Conservation (phyloP, 768 basidiomycete genomes). For the Lentinus brumalis region DNA sequence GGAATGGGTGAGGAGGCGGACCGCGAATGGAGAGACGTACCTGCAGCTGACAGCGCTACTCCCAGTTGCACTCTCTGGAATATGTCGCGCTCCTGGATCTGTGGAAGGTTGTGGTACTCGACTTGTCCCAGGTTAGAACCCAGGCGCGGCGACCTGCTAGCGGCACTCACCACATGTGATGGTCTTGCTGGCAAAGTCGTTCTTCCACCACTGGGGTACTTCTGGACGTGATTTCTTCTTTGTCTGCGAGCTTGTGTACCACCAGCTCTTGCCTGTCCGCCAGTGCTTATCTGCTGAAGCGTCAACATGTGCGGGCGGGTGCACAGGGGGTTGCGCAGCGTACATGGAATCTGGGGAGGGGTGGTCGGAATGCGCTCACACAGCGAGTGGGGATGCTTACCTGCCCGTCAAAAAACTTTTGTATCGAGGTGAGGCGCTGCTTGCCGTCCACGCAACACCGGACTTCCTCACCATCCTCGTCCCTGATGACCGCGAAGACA, state of each 20-base stretch:
- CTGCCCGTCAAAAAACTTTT: conserved; percentile 50
- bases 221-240: conserved; percentile 47
- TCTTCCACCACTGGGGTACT: conserved; percentile 55
- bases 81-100: conserved; percentile 70
- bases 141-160: background rate
- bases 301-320: conserved; percentile 26
- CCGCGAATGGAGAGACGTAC: conserved; percentile 36
- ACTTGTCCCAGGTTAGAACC: conserved; percentile 41
- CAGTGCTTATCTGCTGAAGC: conserved; percentile 51
- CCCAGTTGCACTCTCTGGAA: conserved; percentile 85
- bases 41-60: conserved; percentile 71
- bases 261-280: conserved; percentile 61
- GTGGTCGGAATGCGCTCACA: background rate
- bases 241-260: conserved; percentile 55
- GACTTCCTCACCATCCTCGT: conserved; percentile 43
- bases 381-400: conserved; percentile 25
- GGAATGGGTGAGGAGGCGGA: background rate
- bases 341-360: conserved; percentile 54
- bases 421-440: conserved; percentile 50
- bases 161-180: conserved; percentile 66
- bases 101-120: conserved; percentile 61
- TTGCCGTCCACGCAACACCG: conserved; percentile 56
- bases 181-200: conserved; percentile 52
- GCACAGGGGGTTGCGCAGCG: conserved; percentile 23
- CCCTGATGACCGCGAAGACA: conserved; percentile 45